Base-by-base conservation (phyloP, 805 yeast genomes). In the Trichomonascus vanleenenianus region DNA sequence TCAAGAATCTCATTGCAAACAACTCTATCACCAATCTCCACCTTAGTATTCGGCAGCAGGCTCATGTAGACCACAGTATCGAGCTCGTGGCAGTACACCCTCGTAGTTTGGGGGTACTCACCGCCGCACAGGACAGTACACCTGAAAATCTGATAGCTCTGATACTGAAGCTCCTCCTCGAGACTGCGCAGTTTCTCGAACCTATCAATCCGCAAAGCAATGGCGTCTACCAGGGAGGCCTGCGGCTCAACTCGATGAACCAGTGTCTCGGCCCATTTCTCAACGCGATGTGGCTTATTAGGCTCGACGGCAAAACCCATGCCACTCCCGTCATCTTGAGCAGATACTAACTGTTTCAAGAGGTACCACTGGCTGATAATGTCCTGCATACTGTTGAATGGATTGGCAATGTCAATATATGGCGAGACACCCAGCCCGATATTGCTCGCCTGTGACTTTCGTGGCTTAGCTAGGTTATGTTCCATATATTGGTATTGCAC, bases 71-170 rank as follows among this genome's bases (percentile, higher is more conserved):
- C 74, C 44, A 70, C 75, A 10, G 73, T 53, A 18, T 68, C 73
- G 30, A 73, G 57, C 27, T 75, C 77, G 43, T 59, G 51, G 50
- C 83, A 77, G 54, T 65, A 75, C 0, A 70, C 81, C 34, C 60
- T 60, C n/a, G 66, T 66, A 1, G 72, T 39, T 2, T 52, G 57
- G 1, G 59, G 62, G 9, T 50, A 50, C 3, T 50, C 36, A 12
- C 53, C 57, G 8, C 63, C 57, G 10, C 68, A 67, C 2, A 71
- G 63, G n/a, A 78, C 53, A 2, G 70, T 56, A 55, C 83, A 76
- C 45, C 71, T 63, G 51, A 67, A 62, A 18, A 68, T 55, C 45
- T 47, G 48, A 42, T 47, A 48, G n/a, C 9, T 22, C 27, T 22
- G 27, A 8, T 22, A 45, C 42, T 30, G 53, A 46, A 54, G 45